Evolutionary conservation across 1,284 basidiomycete species (phyloP).

Genomic region (Puccinia hordei): DNA sequence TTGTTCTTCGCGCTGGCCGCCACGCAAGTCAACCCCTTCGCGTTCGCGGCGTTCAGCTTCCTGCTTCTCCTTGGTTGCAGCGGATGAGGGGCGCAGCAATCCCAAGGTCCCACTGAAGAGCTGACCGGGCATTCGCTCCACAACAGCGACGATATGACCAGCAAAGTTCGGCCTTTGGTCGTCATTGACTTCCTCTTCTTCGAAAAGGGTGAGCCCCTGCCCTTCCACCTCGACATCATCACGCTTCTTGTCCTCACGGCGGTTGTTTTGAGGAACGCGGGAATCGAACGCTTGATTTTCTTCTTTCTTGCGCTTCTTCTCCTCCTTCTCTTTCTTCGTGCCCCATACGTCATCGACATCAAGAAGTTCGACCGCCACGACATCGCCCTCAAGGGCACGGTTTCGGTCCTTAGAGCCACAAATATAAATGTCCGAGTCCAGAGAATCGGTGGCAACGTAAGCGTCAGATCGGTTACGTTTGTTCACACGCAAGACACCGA

Average conservation of each 20-base stretch:
- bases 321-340: constrained; percentile 99
- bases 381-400: constrained; percentile 95
- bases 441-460: constrained; percentile 97
- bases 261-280: constrained; percentile 67
- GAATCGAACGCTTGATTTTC: constrained; percentile 89
- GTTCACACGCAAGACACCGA: constrained; percentile 95
- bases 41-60: constrained; percentile 95
- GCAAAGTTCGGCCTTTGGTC: constrained; percentile 87
- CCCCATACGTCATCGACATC: constrained; percentile 97
- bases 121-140: constrained; percentile 97
- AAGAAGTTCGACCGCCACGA: constrained; percentile 95
- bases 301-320: constrained; percentile 99
- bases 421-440: constrained; percentile 94
- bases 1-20: constrained; percentile 74
- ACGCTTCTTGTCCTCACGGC: constrained; percentile 99
- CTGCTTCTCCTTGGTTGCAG: constrained; percentile 98
- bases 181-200: constrained; percentile 98
- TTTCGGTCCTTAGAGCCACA: constrained; percentile 95
- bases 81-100: constrained; percentile 90
- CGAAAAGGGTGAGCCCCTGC: constrained; percentile 91
- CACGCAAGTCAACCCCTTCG: constrained; percentile 77
- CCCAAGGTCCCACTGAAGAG: constrained; percentile 96
- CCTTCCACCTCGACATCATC: constrained; percentile 99
- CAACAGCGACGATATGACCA: constrained; percentile 96
- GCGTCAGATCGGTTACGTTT: constrained; percentile 98